These are phyloP conservation scores for Penicillium sumatraense DNA, from an alignment of 2,329 filamentous ascomycete species.

Conservation along the genomic window DNA sequence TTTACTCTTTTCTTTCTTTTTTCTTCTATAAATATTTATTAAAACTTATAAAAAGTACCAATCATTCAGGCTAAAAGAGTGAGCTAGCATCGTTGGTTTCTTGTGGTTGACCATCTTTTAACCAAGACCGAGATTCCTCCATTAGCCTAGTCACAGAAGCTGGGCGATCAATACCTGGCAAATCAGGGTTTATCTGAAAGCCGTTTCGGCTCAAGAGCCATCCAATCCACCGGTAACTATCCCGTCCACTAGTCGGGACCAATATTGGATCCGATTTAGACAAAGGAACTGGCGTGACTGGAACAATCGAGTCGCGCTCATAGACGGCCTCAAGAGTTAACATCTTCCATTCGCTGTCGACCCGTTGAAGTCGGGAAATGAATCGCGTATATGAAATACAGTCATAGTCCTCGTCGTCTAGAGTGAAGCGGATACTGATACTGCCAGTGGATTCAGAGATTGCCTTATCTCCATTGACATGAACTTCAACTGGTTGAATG, in stretches of 20 bases:
- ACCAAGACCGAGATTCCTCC: background rate
- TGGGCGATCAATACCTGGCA: background rate
- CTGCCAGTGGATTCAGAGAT: background rate
- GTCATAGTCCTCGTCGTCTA: constrained; percentile 10
- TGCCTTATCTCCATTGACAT: background rate
- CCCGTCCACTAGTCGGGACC: background rate
- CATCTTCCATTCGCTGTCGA: constrained; percentile 16
- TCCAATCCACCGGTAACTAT: constrained; percentile 2
- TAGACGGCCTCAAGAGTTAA: constrained; percentile 20
- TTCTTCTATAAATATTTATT: too few relatives aligned
- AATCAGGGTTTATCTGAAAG: background rate
- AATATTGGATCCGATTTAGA: background rate
- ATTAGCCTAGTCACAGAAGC: background rate
- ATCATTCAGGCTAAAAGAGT: too few relatives aligned
- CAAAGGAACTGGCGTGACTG: background rate
- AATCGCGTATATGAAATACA: constrained; percentile 11
- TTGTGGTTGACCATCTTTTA: background rate
- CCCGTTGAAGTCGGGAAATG: constrained; percentile 9
- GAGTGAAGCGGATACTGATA: background rate
- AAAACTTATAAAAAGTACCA: too few relatives aligned
- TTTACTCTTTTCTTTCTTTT: too few relatives aligned
- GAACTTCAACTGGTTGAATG: background rate
- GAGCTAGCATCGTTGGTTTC: too few relatives aligned
- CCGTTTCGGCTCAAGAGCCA: constrained; percentile 4
- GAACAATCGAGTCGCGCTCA: constrained; percentile 1